These are phyloP conservation scores for Fusarium guadeloupense DNA, from an alignment of 2,329 filamentous ascomycete species.

Conservation along the genomic window DNA sequence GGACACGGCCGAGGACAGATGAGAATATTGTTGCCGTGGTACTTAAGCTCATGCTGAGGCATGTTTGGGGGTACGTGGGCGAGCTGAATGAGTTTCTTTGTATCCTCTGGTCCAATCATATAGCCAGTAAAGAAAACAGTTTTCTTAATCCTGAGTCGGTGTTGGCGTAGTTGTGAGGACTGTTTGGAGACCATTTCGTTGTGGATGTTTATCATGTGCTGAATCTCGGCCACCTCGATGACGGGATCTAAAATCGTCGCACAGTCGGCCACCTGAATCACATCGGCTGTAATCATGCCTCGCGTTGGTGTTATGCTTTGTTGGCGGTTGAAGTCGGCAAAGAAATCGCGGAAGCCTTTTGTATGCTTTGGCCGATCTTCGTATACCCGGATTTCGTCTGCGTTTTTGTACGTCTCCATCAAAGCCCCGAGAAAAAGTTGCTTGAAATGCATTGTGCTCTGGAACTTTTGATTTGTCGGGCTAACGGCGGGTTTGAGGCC, in stretches of 20 bases:
- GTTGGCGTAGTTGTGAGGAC: slow-evolving; percentile 49
- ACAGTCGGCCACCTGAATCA: slow-evolving; percentile 85
- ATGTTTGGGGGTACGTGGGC: slow-evolving; percentile 69
- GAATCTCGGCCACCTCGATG: slow-evolving; percentile 82
- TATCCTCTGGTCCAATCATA: slow-evolving; percentile 77
- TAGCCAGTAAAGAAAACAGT: slow-evolving; percentile 94
- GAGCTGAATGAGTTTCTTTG: slow-evolving; percentile 76
- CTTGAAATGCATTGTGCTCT: slow-evolving; percentile 91
- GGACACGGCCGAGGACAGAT: slow-evolving; percentile 84
- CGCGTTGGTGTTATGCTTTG: slow-evolving; percentile 62
- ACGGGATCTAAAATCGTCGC: slow-evolving; percentile 79
- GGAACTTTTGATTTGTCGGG: slow-evolving; percentile 80
- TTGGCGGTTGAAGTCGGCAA: slow-evolving; percentile 76
- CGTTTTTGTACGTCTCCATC: slow-evolving; percentile 84
- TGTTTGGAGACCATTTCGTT: slow-evolving; percentile 64
- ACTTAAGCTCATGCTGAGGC: slow-evolving; percentile 76
- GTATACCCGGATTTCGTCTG: slow-evolving; percentile 83
- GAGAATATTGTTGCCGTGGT: slow-evolving; percentile 88
- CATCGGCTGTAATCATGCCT: slow-evolving; percentile 76
- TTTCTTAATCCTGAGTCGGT: slow-evolving; percentile 78
- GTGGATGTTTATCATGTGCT: slow-evolving; percentile 89
- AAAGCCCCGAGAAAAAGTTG: slow-evolving; percentile 82
- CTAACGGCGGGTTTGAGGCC: slow-evolving; percentile 86
- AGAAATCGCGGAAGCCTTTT: slow-evolving; percentile 85
- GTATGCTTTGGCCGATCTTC: slow-evolving; percentile 75